Evolutionary conservation across 805 yeast genomes (phyloP).

Genomic region (Ascoidea asiatica): DNA sequence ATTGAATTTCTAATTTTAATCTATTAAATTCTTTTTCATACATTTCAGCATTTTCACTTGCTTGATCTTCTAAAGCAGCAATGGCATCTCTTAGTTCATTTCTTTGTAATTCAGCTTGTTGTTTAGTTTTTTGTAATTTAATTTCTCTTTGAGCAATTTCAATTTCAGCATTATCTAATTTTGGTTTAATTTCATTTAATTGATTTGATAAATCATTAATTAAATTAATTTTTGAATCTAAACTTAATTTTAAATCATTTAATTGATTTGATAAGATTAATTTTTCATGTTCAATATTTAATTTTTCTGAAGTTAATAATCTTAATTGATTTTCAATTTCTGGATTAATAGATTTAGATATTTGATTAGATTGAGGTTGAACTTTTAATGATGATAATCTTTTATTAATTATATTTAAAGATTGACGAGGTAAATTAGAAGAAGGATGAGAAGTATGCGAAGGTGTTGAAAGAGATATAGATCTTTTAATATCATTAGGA

Average conservation of each 20-base stretch:
- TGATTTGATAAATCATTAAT: constrained; percentile 34
- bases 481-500: too few species aligned
- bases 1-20: constrained; percentile 14
- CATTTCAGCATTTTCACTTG: constrained; percentile 37
- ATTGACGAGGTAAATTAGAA: too few species aligned
- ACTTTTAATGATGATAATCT: not conserved
- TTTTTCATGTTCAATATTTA: constrained; percentile 4
- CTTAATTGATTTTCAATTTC: constrained; percentile 1
- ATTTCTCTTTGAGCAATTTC: constrained; percentile 30
- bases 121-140: constrained; percentile 30
- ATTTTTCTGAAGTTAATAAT: constrained; percentile 1
- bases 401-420: too few species aligned
- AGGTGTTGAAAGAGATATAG: not conserved
- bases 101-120: constrained; percentile 36
- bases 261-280: constrained; percentile 2
- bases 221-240: constrained; percentile 30
- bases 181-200: constrained; percentile 33
- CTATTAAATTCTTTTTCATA: constrained; percentile 33
- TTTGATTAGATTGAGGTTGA: not conserved
- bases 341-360: not conserved
- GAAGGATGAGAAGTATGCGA: too few species aligned
- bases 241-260: constrained; percentile 15
- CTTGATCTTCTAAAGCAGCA: constrained; percentile 39
- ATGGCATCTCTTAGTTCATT: constrained; percentile 47
- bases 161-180: constrained; percentile 30